These are phyloP conservation scores for Hericium coralloides DNA, from an alignment of 768 basidiomycete species.

Conservation along the genomic window DNA sequence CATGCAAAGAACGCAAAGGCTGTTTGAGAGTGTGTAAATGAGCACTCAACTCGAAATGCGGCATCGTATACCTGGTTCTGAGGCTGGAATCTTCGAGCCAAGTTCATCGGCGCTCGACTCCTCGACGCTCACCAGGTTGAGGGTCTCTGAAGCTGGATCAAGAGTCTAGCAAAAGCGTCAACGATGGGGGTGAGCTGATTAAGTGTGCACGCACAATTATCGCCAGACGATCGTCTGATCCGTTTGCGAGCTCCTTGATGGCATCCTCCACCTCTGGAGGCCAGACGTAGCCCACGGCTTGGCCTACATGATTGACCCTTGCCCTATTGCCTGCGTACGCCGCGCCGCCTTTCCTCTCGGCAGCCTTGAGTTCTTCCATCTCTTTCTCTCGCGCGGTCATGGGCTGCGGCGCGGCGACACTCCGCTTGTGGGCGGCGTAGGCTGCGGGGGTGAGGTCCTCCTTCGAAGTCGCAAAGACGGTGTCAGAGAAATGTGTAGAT, in stretches of 20 bases:
- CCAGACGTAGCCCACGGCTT: conserved; percentile 64
- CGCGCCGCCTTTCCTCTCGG: conserved; percentile 52
- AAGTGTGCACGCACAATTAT: conserved; percentile 42
- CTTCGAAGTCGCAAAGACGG: conserved; percentile 72
- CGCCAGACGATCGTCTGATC: conserved; percentile 43
- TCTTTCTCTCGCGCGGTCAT: conserved; percentile 78
- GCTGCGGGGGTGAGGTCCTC: conserved; percentile 56
- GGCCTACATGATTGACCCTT: conserved; percentile 46
- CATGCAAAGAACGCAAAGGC: conserved; percentile 63
- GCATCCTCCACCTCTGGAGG: conserved; percentile 53
- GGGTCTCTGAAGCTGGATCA: conserved; percentile 52
- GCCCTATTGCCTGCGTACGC: conserved; percentile 51
- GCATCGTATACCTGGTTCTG: conserved; percentile 43
- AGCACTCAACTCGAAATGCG: neutral
- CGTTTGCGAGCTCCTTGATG: conserved; percentile 45
- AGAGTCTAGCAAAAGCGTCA: conserved; percentile 40
- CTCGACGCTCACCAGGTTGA: conserved; percentile 35
- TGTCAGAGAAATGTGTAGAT: conserved; percentile 60
- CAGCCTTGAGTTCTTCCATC: conserved; percentile 64
- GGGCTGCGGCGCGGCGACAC: conserved; percentile 70
- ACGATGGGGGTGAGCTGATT: neutral
- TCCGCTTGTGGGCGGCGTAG: conserved; percentile 65
- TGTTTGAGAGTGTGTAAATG: conserved; percentile 10
- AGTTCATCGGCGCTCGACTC: conserved; percentile 37
- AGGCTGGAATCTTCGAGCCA: conserved; percentile 38